Evolutionary conservation across 805 yeast species (phyloP).

Genomic region (Ogataea pini): DNA sequence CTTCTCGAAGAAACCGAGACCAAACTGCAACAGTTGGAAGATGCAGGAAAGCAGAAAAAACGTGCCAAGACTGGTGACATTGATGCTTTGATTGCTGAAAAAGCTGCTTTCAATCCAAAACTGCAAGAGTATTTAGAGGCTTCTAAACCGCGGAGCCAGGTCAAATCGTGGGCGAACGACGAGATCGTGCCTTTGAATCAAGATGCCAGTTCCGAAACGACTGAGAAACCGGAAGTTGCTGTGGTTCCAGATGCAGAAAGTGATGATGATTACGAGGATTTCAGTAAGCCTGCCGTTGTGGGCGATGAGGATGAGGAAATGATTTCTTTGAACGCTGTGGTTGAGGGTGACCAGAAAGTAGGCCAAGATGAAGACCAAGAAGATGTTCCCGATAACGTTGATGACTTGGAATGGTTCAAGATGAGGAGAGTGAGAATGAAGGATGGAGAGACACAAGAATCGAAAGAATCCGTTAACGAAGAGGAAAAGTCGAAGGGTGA

Average conservation of each 20-base stretch:
- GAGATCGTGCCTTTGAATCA: conserved; percentile 35
- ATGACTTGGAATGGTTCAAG: conserved; percentile 88
- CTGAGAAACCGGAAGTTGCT: conserved; percentile 21
- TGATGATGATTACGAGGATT: conserved; percentile 56
- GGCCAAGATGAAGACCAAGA: conserved; percentile 31
- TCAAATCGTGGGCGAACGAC: conserved; percentile 76
- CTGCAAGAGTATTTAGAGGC: conserved; percentile 80
- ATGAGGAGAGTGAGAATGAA: conserved; percentile 70
- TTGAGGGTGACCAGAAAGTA: conserved; percentile 10
- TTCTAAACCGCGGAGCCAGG: conserved; percentile 73
- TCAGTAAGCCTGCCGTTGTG: conserved; percentile 37
- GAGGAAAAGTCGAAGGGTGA: neutral
- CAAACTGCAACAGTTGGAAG: conserved; percentile 49
- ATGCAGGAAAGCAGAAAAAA: conserved; percentile 43
- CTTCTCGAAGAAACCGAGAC: conserved; percentile 51
- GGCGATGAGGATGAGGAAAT: conserved; percentile 49
- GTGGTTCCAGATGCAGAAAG: conserved; percentile 42
- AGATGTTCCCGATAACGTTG: conserved; percentile 39
- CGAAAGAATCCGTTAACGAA: no score
- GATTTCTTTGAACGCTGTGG: conserved; percentile 27
- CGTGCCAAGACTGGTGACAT: conserved; percentile 37
- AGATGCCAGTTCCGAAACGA: conserved; percentile 16
- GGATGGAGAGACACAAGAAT: conserved; percentile 35
- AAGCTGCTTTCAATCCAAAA: conserved; percentile 63
- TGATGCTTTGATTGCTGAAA: conserved; percentile 48